Evolutionary conservation across 176 grass and related monocot species (phyloP).

Genomic region (Urochloa ruziziensis): DNA sequence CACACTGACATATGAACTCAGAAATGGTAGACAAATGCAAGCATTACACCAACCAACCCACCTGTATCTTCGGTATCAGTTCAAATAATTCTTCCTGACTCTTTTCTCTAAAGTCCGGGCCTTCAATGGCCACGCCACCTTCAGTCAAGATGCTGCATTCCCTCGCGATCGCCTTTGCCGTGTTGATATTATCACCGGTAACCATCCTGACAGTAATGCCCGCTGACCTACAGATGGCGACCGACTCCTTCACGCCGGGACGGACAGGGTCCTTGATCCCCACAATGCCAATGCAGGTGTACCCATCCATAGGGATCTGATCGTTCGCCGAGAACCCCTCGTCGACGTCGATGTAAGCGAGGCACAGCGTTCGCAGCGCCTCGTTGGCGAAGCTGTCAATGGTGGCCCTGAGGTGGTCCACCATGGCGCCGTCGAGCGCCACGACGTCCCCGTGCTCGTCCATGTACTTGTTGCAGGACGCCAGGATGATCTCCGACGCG

Average conservation of each 20-base stretch:
- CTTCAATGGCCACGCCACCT: constrained; percentile 85
- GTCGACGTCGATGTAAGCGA: constrained; percentile 72
- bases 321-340: constrained; percentile 53
- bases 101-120: constrained; percentile 79
- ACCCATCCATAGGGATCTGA: constrained; percentile 64
- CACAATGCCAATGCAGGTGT: constrained; percentile 91
- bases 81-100: constrained; percentile 54
- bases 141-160: constrained; percentile 91
- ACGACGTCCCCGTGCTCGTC: constrained; percentile 56
- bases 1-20: background rate
- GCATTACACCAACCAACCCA: background rate
- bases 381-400: constrained; percentile 91
- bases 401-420: constrained; percentile 50
- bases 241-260: constrained; percentile 88
- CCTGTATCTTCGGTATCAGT: constrained; percentile 88
- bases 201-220: constrained; percentile 95
- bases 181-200: constrained; percentile 98
- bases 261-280: constrained; percentile 93
- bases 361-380: constrained; percentile 84
- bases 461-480: constrained; percentile 65
- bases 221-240: constrained; percentile 81
- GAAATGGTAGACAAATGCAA: background rate
- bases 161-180: constrained; percentile 88
- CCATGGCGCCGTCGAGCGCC: constrained; percentile 54
- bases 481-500: constrained; percentile 92